Conservation (phyloP, 2,329 filamentous ascomycete genomes). For the Allantophomopsis lycopodina region DNA sequence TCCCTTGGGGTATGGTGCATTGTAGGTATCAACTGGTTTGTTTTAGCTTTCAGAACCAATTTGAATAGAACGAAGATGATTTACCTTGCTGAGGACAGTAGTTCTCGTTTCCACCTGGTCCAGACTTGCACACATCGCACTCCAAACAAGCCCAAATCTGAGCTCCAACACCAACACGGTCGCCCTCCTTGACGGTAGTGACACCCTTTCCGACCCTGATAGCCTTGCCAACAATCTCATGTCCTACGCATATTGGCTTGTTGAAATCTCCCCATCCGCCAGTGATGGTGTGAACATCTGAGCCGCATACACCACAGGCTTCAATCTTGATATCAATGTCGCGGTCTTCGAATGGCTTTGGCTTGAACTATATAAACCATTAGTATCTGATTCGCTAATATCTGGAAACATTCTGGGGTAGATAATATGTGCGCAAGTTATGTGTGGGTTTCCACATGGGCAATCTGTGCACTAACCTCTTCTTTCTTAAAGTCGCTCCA, state of each 20-base stretch:
- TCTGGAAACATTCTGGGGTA: too few relatives aligned
- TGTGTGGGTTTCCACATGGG: background rate
- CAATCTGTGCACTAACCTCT: slow-evolving; percentile 6
- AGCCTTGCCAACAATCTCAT: slow-evolving; percentile 31
- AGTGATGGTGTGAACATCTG: slow-evolving; percentile 56
- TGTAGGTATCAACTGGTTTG: slow-evolving; percentile 6
- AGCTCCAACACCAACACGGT: slow-evolving; percentile 37
- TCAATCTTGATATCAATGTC: slow-evolving; percentile 83
- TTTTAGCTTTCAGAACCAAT: background rate
- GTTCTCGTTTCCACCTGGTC: slow-evolving; percentile 11
- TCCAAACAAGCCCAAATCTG: slow-evolving; percentile 34
- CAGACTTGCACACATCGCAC: slow-evolving; percentile 19
- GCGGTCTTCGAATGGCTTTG: slow-evolving; percentile 75
- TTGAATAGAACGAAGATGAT: background rate
- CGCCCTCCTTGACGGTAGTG: slow-evolving; percentile 33
- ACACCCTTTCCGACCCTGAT: slow-evolving; percentile 43
- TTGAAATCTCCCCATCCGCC: slow-evolving; percentile 31
- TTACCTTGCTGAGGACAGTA: slow-evolving; percentile 11
- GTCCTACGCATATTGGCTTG: slow-evolving; percentile 25
- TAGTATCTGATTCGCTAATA: too few relatives aligned
- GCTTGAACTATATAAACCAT: slow-evolving; percentile 26
- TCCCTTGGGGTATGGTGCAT: slow-evolving; percentile 8
- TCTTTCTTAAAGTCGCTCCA: slow-evolving; percentile 12
- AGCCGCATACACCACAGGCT: slow-evolving; percentile 62
- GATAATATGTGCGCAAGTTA: background rate